Evolutionary conservation across 2,329 filamentous ascomycete species (phyloP), one percentile per base, ranked within the genome.

Genomic region (Rhynchosporium graminicola): DNA sequence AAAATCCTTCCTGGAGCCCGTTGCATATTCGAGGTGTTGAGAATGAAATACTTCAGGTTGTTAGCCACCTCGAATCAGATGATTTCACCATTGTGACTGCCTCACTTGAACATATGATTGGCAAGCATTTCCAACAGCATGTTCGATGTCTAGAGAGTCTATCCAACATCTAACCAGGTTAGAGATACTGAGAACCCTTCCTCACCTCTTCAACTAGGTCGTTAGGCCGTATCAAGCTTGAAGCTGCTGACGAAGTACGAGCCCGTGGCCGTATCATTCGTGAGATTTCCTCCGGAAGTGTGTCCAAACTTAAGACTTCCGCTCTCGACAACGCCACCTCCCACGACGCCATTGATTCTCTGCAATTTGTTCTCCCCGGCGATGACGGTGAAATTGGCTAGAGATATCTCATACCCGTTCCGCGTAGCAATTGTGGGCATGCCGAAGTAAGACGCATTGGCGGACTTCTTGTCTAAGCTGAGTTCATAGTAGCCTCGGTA

Each of bases 401-500:
- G 74, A 0, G 83, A 80, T 48, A 91, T 81, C 71, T 91, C 88
- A 73, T 84, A 83, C 0, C 80, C 77, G 68, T 89, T 90, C 48
- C 85, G 78, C 4, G 76, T 80, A 29, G 82, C 76, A 4, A 89
- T 78, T 0, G 82, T 86, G 0, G 87, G 87, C 70, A 82, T 70
- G 46, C 86, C 88, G 68, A 86, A 92, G 76, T 82, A 92, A 12
- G 79, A 78, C 0, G 88, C 88, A n/a, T 82, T 77, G 2, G 89
- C 79, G 50, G 81, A 76, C 10, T 87, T 78, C 28, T 83, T 79
- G 26, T 76, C 79, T 60, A 90, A 77, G 54, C 82, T 80, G 46
- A 91, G 77, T 70, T 88, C 82, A 68, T 86, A 91, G 76, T 92
- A 92, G 1, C 89, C 89, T 20, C 88, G 81, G 74, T 91, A 92